These are phyloP conservation scores for Penicillium sp. DNA, from an alignment of 2,329 filamentous ascomycete species.

Conservation along the genomic window DNA sequence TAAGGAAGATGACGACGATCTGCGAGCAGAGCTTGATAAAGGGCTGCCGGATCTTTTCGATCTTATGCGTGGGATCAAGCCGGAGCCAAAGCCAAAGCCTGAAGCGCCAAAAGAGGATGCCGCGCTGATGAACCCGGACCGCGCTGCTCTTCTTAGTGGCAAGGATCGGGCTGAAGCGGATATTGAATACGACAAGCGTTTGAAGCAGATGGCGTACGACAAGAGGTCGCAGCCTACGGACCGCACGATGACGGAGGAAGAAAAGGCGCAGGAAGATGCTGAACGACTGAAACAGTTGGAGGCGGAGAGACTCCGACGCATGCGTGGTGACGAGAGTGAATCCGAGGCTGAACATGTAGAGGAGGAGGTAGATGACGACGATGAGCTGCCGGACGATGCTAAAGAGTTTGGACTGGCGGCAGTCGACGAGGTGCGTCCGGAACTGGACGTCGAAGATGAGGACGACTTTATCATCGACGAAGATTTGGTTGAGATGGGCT, in stretches of 20 bases:
- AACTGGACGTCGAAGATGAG: constrained; percentile 78
- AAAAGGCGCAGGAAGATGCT: constrained; percentile 73
- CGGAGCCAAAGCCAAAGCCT: constrained; percentile 40
- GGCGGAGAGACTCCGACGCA: constrained; percentile 73
- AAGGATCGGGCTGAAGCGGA: constrained; percentile 66
- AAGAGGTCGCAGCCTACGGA: constrained; percentile 80
- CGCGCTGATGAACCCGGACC: constrained; percentile 59
- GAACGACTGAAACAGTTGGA: constrained; percentile 75
- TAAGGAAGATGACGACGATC: constrained; percentile 89
- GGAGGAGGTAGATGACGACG: constrained; percentile 44
- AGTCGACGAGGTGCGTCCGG: constrained; percentile 33
- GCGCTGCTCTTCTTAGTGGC: constrained; percentile 57
- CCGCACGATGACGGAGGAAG: constrained; percentile 86
- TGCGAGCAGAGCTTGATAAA: constrained; percentile 79
- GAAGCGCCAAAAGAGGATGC: constrained; percentile 43
- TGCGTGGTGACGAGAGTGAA: constrained; percentile 74
- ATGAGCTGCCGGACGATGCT: constrained; percentile 52
- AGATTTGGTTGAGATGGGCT: constrained; percentile 78
- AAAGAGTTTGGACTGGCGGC: constrained; percentile 61
- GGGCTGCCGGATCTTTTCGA: constrained; percentile 72
- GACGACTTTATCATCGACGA: constrained; percentile 92
- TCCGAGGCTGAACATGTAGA: constrained; percentile 33
- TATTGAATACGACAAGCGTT: constrained; percentile 79
- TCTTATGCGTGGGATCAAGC: constrained; percentile 60
- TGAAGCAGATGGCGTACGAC: constrained; percentile 80